Conservation (phyloP, 345 rosid species). For the Cardamine occulta region DNA sequence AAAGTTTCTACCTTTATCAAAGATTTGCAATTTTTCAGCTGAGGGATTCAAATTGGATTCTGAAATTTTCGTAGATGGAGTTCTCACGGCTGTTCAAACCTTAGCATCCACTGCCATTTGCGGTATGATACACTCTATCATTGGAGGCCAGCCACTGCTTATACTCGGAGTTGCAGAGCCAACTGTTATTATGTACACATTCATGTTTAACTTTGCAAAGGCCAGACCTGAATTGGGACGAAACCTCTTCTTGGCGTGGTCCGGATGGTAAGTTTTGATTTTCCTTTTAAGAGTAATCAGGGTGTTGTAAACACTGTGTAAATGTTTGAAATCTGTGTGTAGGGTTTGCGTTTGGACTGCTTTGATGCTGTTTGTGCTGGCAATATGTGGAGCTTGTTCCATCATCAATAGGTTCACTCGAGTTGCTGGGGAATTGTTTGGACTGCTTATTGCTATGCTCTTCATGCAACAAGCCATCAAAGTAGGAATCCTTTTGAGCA, state of each 20-base stretch:
- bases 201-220: constrained; percentile 95
- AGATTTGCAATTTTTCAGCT: constrained; percentile 6
- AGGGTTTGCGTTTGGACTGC: constrained; percentile 99
- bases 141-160: constrained; percentile 97
- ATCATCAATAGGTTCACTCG: constrained; percentile 95
- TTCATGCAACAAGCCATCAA: constrained; percentile 98
- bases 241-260: constrained; percentile 85
- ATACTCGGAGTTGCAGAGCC: constrained; percentile 99
- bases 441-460: constrained; percentile 96
- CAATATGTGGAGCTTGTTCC: constrained; percentile 93
- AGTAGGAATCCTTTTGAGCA: constrained; percentile 49
- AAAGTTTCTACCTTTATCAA: constrained; percentile 18
- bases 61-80: constrained; percentile 61
- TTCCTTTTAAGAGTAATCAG: constrained; percentile 1
- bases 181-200: constrained; percentile 94
- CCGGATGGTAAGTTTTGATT: constrained; percentile 60
- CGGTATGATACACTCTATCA: constrained; percentile 86
- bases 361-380: constrained; percentile 73
- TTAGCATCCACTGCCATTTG: constrained; percentile 88
- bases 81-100: constrained; percentile 95
- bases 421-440: constrained; percentile 90
- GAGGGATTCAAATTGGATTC: neutral
- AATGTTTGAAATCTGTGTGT: constrained; percentile 19
- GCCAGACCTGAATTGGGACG: constrained; percentile 82
- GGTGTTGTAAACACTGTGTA: neutral